Percentiles rank a stretch among this genome's conserved stretches.
These are phyloP conservation scores for Blastocystis sp. DNA, from an alignment of 352 stramenopile species.

Conservation along the genomic window DNA sequence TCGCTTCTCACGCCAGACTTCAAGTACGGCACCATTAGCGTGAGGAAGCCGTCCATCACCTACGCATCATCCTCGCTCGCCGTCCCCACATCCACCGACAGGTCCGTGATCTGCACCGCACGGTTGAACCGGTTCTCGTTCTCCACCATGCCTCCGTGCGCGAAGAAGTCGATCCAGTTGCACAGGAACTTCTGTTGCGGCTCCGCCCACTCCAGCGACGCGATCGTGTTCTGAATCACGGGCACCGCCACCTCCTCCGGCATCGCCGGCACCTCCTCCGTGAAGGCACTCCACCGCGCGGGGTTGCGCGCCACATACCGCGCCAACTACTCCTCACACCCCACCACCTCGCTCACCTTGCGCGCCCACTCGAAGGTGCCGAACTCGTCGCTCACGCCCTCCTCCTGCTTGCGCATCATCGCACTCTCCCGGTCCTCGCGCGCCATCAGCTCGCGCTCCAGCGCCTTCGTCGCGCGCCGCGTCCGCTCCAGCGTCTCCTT, in stretches of 20 bases:
- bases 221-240: constrained; percentile 63
- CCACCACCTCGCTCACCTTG: background rate
- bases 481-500: background rate
- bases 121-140: constrained; percentile 28
- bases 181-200: background rate
- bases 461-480: background rate
- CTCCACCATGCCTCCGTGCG: constrained; percentile 50
- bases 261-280: constrained; percentile 47
- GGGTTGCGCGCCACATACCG: constrained; percentile 39
- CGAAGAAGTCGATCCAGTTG: constrained; percentile 66
- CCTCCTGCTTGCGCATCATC: background rate
- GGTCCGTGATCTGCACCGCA: constrained; percentile 19
- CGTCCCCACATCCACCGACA: constrained; percentile 42
- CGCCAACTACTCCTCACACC: constrained; percentile 22
- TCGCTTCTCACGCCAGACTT: constrained; percentile 43
- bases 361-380: constrained; percentile 43
- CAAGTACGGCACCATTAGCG: constrained; percentile 53
- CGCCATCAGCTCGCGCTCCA: constrained; percentile 32
- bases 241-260: constrained; percentile 54
- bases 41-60: constrained; percentile 56
- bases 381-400: background rate
- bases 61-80: background rate
- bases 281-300: constrained; percentile 9
- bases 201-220: constrained; percentile 44
- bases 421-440: constrained; percentile 16